Evolutionary conservation across 192 early-diverging fungal species (phyloP), one percentile per base, ranked within the genome.

Genomic region (Martensiomyces pterosporus): DNA sequence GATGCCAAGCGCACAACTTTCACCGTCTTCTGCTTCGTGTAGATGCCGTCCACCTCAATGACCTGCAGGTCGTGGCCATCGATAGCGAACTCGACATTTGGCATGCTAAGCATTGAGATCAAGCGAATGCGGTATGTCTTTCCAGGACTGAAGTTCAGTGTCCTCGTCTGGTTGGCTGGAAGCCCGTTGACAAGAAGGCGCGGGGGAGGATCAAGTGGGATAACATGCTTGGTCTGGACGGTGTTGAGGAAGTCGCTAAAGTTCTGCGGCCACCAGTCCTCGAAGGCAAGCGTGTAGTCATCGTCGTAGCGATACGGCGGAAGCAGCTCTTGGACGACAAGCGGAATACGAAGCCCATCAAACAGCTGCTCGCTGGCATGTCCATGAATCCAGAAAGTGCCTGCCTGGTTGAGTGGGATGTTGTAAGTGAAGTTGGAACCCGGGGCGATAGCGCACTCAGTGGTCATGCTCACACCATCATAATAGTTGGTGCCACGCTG

Each of bases 301-400:
- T 62, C 72, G 24, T 88, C 86, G 43, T 80, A 80, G 33, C 51
- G 36, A 46, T 81, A 78, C 21, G 76, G 76, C 32, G 62, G 38
- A 4, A 60, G 39, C 6, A 72, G 73, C 50, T 81, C 67, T 47
- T 85, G 66, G 49, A 92, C n/a, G n/a, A n/a, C n/a, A n/a, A n/a
- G n/a, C n/a, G n/a, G n/a, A n/a, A n/a, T n/a, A n/a, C n/a, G n/a
- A 69, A 41, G 88, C 76, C 14, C 90, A 39, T 92, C 90, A 39
- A 85, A 82, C 55, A 90, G 88, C 58, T 90, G 86, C 19, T 68
- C 78, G 25, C 49, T 55, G 25, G 52, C 69, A 52, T 91, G 89
- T 13, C 80, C 73, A 46, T 91, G 89, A 38, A 85, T 82, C 89
- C 89, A 93, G 72, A 79, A 91, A 12, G 87, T 90, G 26, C 91